phyloP scores from a whole-genome alignment of 345 rosid species.

The Sonneratia alba region DNA sequence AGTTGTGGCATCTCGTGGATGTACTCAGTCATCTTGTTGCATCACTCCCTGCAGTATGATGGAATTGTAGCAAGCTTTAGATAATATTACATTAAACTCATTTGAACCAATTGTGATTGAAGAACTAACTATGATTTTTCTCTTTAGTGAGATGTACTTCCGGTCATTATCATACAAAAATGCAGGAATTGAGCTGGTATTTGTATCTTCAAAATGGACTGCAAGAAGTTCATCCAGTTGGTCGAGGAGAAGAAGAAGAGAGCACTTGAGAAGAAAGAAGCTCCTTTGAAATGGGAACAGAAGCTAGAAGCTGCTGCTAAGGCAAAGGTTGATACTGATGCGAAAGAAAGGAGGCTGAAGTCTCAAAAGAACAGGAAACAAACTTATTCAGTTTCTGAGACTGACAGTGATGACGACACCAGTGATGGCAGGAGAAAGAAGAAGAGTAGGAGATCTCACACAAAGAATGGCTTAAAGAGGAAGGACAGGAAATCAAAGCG shows the following conservation, averaged over 20 bases:
- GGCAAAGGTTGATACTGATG: constrained; percentile 58
- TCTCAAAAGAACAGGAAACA: constrained; percentile 44
- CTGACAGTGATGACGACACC: constrained; percentile 34
- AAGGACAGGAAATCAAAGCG: constrained; percentile 48
- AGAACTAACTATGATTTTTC: constrained; percentile 83
- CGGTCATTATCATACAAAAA: constrained; percentile 64
- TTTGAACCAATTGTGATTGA: constrained; percentile 19
- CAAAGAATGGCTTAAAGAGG: constrained; percentile 46
- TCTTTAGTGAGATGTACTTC: constrained; percentile 96
- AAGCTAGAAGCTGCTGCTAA: constrained; percentile 87
- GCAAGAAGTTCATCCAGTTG: constrained; percentile 90
- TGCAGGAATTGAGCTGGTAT: constrained; percentile 76
- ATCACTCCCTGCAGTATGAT: not conserved
- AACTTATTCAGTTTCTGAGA: constrained; percentile 29
- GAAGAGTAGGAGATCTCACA: constrained; percentile 40
- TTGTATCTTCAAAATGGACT: constrained; percentile 54
- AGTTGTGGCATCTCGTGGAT: not conserved
- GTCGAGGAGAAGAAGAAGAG: constrained; percentile 90
- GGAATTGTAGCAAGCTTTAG: not conserved
- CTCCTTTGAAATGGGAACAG: constrained; percentile 92
- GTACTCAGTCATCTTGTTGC: not conserved
- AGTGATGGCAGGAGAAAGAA: constrained; percentile 35
- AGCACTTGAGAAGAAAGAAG: constrained; percentile 71
- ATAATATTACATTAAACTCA: not conserved
- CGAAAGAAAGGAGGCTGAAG: constrained; percentile 49